These are phyloP conservation scores for Phaeosphaeria sp. DNA, from an alignment of 2,329 filamentous ascomycete genomes.

Conservation along the genomic window DNA sequence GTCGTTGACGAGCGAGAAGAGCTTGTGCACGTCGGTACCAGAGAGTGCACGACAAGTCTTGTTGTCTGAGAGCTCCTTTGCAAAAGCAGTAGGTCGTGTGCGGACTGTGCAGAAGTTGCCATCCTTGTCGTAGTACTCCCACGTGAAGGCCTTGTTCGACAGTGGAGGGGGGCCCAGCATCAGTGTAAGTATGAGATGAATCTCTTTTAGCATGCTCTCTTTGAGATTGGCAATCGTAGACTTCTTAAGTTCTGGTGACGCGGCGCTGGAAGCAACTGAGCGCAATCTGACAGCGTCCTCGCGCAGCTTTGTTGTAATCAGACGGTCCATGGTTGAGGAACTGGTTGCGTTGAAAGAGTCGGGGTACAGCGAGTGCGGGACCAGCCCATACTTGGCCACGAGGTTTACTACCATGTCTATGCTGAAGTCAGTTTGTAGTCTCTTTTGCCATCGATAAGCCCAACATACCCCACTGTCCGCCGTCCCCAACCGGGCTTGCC, in stretches of 20 bases:
- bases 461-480: conserved; percentile 72
- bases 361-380: conserved; percentile 81
- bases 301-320: conserved; percentile 85
- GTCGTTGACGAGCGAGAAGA: conserved; percentile 86
- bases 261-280: conserved; percentile 55
- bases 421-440: neutral
- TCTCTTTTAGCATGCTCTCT: conserved; percentile 77
- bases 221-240: conserved; percentile 63
- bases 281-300: conserved; percentile 80
- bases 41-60: conserved; percentile 64
- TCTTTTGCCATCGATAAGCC: neutral
- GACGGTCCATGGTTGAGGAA: conserved; percentile 71
- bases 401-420: conserved; percentile 85
- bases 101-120: conserved; percentile 68
- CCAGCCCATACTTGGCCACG: conserved; percentile 86
- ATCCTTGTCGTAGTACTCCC: conserved; percentile 78
- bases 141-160: conserved; percentile 73
- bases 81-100: conserved; percentile 74
- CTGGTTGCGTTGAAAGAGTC: conserved; percentile 81
- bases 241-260: conserved; percentile 44
- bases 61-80: conserved; percentile 69
- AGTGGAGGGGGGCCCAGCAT: conserved; percentile 80
- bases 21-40: conserved; percentile 66
- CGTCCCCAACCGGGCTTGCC: conserved; percentile 74
- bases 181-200: conserved; percentile 81